These are phyloP conservation scores for Rhizophagus prolifer DNA, from an alignment of 192 early-diverging fungal species.

Conservation along the genomic window DNA sequence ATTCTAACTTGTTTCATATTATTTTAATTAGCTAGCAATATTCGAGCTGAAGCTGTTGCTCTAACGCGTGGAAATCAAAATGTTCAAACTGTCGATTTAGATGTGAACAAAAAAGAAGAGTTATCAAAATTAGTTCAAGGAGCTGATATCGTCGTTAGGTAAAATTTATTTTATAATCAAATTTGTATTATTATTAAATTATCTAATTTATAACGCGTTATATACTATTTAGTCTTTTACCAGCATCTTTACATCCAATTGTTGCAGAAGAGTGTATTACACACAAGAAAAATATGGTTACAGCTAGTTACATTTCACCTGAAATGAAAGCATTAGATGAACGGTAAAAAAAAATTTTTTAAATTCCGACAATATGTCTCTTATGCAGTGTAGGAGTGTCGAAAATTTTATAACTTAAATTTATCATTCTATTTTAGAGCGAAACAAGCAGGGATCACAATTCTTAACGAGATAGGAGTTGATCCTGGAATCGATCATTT, in stretches of 20 bases:
- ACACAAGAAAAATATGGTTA: conserved; percentile 90
- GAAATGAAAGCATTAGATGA: conserved; percentile 81
- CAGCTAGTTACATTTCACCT: conserved; percentile 92
- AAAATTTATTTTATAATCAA: conserved; percentile 19
- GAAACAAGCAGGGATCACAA: conserved; percentile 75
- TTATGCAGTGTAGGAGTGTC: too few relatives aligned
- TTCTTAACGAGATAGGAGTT: conserved; percentile 97
- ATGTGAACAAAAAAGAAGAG: conserved; percentile 63
- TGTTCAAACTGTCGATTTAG: conserved; percentile 64
- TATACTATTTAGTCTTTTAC: conserved; percentile 65
- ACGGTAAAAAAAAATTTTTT: conserved; percentile 39
- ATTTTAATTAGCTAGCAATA: conserved; percentile 68
- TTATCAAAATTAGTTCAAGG: conserved; percentile 65
- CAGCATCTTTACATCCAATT: conserved; percentile 80
- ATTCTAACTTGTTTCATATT: background rate
- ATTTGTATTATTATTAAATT: background rate
- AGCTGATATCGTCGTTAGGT: conserved; percentile 86
- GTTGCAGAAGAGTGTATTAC: conserved; percentile 77
- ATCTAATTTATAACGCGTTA: background rate
- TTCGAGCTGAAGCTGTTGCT: conserved; percentile 64
- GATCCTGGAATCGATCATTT: conserved; percentile 99
- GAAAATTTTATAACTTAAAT: background rate
- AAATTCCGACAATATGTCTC: too few relatives aligned
- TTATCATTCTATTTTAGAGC: conserved; percentile 49
- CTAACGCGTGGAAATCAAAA: conserved; percentile 61